Evolutionary conservation across 2,329 filamentous ascomycete genomes (phyloP).

Genomic region (Aspergillus ochraceoroseus): DNA sequence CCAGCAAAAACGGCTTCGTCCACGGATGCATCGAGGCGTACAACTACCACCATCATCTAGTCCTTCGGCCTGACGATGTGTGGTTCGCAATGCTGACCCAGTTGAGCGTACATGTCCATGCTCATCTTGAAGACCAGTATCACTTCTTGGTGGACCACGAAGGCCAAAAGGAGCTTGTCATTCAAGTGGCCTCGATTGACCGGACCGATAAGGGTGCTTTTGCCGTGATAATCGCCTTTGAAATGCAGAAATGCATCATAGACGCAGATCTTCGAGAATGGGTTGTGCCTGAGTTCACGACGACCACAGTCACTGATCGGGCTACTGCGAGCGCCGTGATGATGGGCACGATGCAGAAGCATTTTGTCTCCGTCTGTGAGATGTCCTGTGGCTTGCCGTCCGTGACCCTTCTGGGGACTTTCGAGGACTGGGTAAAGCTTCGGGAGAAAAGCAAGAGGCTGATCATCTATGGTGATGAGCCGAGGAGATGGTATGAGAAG

Average conservation of each 20-base stretch:
- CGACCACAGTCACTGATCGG: conserved; percentile 46
- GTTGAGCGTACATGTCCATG: conserved; percentile 46
- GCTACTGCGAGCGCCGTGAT: conserved; percentile 46
- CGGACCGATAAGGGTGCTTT: conserved; percentile 27
- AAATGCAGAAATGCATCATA: conserved; percentile 42
- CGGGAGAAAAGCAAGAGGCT: conserved; percentile 44
- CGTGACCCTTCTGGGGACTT: conserved; percentile 50
- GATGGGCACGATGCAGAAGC: conserved; percentile 51
- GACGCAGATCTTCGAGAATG: conserved; percentile 44
- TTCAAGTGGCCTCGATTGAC: conserved; percentile 18
- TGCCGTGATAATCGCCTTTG: conserved; percentile 35
- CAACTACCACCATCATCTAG: conserved; percentile 41
- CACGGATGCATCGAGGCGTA: conserved; percentile 14
- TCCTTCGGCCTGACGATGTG: conserved; percentile 50
- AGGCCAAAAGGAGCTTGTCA: conserved; percentile 41
- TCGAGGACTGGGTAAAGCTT: conserved; percentile 46
- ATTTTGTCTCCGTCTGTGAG: conserved; percentile 40
- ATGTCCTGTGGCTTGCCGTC: conserved; percentile 48
- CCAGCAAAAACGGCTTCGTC: conserved; percentile 15
- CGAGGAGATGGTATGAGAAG: conserved; percentile 36
- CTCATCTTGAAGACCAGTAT: conserved; percentile 45
- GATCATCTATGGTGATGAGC: conserved; percentile 43
- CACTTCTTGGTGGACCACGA: conserved; percentile 43
- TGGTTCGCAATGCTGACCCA: conserved; percentile 52
- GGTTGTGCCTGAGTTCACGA: conserved; percentile 52